phyloP scores from a whole-genome alignment of 768 basidiomycete genomes.

The Russula griseocarnosa region DNA sequence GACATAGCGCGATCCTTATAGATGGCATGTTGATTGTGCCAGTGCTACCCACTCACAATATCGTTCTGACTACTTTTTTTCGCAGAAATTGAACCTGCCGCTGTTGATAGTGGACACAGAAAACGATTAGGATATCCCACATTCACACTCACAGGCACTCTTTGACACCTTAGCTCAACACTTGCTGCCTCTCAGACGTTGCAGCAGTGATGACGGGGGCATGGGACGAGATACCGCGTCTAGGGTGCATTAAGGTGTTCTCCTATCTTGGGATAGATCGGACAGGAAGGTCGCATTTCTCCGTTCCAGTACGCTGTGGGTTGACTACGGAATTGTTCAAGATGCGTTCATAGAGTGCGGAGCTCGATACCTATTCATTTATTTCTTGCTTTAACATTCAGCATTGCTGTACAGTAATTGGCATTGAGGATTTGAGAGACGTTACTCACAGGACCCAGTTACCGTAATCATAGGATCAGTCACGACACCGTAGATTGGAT shows the following conservation, averaged over 20 bases:
- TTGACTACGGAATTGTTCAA: constrained; percentile 44
- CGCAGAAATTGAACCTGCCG: constrained; percentile 60
- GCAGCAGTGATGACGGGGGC: constrained; percentile 32
- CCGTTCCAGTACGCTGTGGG: constrained; percentile 52
- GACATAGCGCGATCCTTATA: too few species aligned
- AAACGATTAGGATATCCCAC: constrained; percentile 71
- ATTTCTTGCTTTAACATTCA: neutral
- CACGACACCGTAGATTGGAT: too few species aligned
- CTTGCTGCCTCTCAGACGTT: constrained; percentile 45
- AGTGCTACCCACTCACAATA: neutral
- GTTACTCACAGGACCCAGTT: too few species aligned
- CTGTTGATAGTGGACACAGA: constrained; percentile 70
- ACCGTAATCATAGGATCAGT: too few species aligned
- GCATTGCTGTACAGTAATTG: too few species aligned
- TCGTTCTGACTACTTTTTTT: neutral
- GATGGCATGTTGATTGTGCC: neutral
- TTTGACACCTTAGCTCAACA: constrained; percentile 62
- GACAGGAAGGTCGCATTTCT: constrained; percentile 50
- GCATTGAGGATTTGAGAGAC: too few species aligned
- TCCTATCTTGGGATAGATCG: constrained; percentile 35
- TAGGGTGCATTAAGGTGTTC: constrained; percentile 57
- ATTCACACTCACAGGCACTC: constrained; percentile 61
- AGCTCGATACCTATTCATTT: neutral
- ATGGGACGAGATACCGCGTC: constrained; percentile 42
- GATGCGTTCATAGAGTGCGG: constrained; percentile 17